Evolutionary conservation across 192 early-diverging fungal species (phyloP).

Genomic region (Backusella luteola): DNA sequence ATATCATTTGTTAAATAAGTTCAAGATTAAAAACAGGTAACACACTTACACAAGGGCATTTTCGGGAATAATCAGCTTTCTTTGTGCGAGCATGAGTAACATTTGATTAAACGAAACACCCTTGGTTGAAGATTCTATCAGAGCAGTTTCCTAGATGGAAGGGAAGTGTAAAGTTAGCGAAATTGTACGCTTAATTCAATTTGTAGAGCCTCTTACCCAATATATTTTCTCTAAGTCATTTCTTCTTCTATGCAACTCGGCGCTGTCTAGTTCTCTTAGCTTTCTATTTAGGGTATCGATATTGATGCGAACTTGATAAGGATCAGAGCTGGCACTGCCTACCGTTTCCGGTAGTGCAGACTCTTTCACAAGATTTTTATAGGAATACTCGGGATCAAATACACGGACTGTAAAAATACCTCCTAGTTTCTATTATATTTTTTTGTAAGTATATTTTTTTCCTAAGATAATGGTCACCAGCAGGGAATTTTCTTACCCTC

Average conservation of each 20-base stretch:
- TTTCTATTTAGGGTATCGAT: conserved; percentile 22
- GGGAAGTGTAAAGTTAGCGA: not conserved
- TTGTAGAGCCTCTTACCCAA: conserved; percentile 21
- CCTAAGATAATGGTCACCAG: not conserved
- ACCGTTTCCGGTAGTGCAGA: not conserved
- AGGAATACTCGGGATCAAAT: conserved; percentile 46
- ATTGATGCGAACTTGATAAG: conserved; percentile 21
- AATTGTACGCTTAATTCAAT: not conserved
- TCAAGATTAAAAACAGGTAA: not conserved
- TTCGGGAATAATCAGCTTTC: conserved; percentile 56
- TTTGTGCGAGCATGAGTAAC: conserved; percentile 54
- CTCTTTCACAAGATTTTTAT: conserved; percentile 38
- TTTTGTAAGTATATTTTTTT: conserved; percentile 13
- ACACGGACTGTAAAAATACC: conserved; percentile 50
- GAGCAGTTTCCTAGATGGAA: conserved; percentile 16
- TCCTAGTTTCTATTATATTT: conserved; percentile 41
- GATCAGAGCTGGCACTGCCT: conserved; percentile 7
- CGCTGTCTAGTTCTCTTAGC: conserved; percentile 22
- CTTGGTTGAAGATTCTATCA: conserved; percentile 18
- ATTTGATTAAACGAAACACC: conserved; percentile 49
- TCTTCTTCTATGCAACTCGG: conserved; percentile 30
- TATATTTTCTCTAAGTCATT: conserved; percentile 37
- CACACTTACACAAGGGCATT: conserved; percentile 47
- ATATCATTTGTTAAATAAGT: not conserved
- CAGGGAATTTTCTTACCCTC: conserved; percentile 35